Percentiles rank a stretch among this genome's conserved stretches.
phyloP scores from a whole-genome alignment of 495 filamentous ascomycete species.

The Haplographium delicatum region DNA sequence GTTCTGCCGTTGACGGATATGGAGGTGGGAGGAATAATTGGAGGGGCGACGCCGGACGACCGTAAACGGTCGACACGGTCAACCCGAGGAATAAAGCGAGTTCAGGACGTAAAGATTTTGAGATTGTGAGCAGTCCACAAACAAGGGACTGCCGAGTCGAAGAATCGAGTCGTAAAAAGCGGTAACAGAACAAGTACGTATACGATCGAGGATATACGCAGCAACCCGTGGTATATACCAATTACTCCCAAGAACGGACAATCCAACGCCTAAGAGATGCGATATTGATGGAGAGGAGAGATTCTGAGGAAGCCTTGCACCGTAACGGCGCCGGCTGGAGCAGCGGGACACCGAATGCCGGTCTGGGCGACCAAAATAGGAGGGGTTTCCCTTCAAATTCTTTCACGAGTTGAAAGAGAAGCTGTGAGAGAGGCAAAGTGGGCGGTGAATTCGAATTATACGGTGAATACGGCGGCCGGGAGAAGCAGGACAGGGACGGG shows the following conservation, averaged over 20 bases:
- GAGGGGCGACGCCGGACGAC: constrained; percentile 20
- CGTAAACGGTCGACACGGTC: constrained; percentile 16
- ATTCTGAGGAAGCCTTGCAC: constrained; percentile 24
- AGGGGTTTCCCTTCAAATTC: constrained; percentile 9
- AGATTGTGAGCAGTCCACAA: constrained; percentile 22
- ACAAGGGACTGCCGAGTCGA: constrained; percentile 26
- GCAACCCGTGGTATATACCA: constrained; percentile 24
- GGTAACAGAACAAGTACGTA: constrained; percentile 3
- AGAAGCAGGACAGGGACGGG: neutral
- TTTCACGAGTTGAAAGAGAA: constrained; percentile 12
- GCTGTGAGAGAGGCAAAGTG: constrained; percentile 19
- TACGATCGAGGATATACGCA: constrained; percentile 8
- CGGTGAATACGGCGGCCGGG: constrained; percentile 21
- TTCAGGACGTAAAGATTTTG: constrained; percentile 22
- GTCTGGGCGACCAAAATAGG: constrained; percentile 28
- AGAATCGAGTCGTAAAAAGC: constrained; percentile 22
- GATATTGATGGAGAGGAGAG: constrained; percentile 10
- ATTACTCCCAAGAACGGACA: constrained; percentile 22
- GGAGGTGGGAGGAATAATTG: too few species aligned
- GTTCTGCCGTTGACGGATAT: constrained; percentile 7
- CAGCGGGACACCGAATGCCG: constrained; percentile 25
- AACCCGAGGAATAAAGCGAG: constrained; percentile 20
- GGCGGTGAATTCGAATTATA: constrained; percentile 19
- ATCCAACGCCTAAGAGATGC: constrained; percentile 21
- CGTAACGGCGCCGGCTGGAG: constrained; percentile 26